A percentile compares a stretch with the other conserved stretches of the same genome.
These are phyloP conservation scores for Candida germanica DNA, from an alignment of 805 yeast genomes.

Conservation along the genomic window DNA sequence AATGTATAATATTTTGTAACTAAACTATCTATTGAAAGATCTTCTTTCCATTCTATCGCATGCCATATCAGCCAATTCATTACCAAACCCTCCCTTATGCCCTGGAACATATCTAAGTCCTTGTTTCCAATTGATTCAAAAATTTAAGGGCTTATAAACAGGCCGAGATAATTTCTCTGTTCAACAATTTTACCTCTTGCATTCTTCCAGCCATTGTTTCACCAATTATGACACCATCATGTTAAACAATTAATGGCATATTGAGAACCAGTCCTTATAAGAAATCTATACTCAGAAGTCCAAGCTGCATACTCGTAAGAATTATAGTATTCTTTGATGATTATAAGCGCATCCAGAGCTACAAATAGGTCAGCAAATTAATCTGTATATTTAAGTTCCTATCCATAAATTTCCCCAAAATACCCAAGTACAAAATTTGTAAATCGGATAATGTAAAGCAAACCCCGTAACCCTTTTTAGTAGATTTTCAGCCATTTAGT, in stretches of 20 bases:
- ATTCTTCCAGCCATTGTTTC: conserved; percentile 48
- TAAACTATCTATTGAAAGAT: not conserved
- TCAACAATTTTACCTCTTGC: conserved; percentile 43
- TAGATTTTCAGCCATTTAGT: conserved; percentile 47
- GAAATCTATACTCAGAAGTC: too few relatives aligned
- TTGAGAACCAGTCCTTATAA: conserved; percentile 67
- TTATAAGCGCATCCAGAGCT: conserved; percentile 29
- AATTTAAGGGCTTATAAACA: conserved; percentile 30
- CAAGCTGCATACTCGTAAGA: not conserved
- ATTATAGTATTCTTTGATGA: not conserved
- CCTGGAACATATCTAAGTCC: conserved; percentile 64
- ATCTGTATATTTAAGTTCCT: conserved; percentile 52
- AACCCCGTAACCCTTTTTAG: conserved; percentile 65
- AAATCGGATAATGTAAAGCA: too few relatives aligned
- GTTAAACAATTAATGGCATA: conserved; percentile 58
- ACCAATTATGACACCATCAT: conserved; percentile 46
- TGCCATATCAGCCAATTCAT: conserved; percentile 75
- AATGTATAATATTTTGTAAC: conserved; percentile 4
- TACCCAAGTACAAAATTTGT: too few relatives aligned
- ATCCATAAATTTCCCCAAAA: too few relatives aligned
- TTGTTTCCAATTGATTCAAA: too few relatives aligned
- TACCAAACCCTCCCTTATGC: conserved; percentile 68
- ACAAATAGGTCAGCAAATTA: conserved; percentile 81
- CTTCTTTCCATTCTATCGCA: conserved; percentile 35
- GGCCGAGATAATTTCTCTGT: conserved; percentile 51